Evolutionary conservation across 2,329 filamentous ascomycete genomes (phyloP).

Genomic region (Phialophora verrucosa): DNA sequence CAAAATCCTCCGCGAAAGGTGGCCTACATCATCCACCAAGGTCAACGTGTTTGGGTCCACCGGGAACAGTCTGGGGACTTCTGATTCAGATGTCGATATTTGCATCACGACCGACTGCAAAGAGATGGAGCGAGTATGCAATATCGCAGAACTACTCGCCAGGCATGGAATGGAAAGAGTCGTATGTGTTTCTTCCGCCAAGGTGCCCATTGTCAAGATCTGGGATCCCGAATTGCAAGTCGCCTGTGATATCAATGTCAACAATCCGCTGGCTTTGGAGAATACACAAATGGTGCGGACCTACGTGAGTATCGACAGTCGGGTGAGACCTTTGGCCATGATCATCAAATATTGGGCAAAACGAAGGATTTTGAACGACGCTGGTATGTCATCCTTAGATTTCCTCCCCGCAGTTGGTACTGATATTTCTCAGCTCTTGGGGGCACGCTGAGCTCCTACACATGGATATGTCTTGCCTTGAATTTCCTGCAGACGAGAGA

Average conservation of each 20-base stretch:
- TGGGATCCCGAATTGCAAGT: constrained; percentile 93
- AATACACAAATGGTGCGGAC: constrained; percentile 98
- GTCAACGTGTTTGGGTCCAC: constrained; percentile 98
- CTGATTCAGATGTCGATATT: constrained; percentile 96
- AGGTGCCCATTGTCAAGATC: constrained; percentile 97
- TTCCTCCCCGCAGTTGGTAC: constrained; percentile 2
- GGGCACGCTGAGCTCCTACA: constrained; percentile 95
- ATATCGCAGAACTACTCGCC: constrained; percentile 82
- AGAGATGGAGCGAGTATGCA: constrained; percentile 85
- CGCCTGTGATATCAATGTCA: constrained; percentile 98
- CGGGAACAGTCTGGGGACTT: constrained; percentile 90
- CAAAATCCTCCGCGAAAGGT: constrained; percentile 83
- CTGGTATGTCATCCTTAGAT: constrained; percentile 67
- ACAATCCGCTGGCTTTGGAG: constrained; percentile 91
- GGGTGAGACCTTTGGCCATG: constrained; percentile 92
- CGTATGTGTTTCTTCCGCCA: constrained; percentile 90
- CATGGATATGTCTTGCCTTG: constrained; percentile 98
- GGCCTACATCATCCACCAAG: constrained; percentile 87
- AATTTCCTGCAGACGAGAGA: constrained; percentile 90
- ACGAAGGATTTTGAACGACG: constrained; percentile 89
- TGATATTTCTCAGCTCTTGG: constrained; percentile 70
- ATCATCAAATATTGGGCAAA: constrained; percentile 98
- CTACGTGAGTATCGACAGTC: constrained; percentile 90
- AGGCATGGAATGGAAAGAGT: constrained; percentile 96
- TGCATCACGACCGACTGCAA: constrained; percentile 94